phyloP scores from a whole-genome alignment of 2,329 filamentous ascomycete genomes.

The Huntiella moniliformis region DNA sequence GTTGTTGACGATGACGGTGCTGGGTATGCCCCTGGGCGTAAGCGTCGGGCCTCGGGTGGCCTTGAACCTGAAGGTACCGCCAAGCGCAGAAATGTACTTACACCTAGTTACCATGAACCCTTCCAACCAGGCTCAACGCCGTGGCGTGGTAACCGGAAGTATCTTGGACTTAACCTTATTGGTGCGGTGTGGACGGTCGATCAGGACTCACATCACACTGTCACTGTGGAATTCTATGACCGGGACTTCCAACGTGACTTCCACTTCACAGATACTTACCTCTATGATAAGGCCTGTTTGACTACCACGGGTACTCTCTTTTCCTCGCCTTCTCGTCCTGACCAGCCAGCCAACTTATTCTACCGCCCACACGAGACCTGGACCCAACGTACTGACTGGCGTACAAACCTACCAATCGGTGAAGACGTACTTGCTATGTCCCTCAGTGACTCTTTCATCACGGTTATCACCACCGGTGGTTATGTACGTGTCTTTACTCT shows the following conservation, averaged over 20 bases:
- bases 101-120: slow-evolving; percentile 57
- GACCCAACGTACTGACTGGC: slow-evolving; percentile 82
- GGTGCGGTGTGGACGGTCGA: slow-evolving; percentile 96
- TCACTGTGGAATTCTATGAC: slow-evolving; percentile 96
- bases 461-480: slow-evolving; percentile 67
- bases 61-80: slow-evolving; percentile 19
- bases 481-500: slow-evolving; percentile 88
- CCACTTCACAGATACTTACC: slow-evolving; percentile 89
- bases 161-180: slow-evolving; percentile 80
- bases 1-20: slow-evolving; percentile 90
- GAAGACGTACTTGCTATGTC: slow-evolving; percentile 79
- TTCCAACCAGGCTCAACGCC: slow-evolving; percentile 88
- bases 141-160: slow-evolving; percentile 85
- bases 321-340: slow-evolving; percentile 46
- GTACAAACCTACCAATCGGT: slow-evolving; percentile 68
- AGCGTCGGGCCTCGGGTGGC: slow-evolving; percentile 37
- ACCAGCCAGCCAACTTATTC: slow-evolving; percentile 62
- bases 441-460: slow-evolving; percentile 76
- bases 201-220: slow-evolving; percentile 80
- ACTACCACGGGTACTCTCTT: slow-evolving; percentile 73
- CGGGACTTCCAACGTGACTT: slow-evolving; percentile 82
- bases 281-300: slow-evolving; percentile 91
- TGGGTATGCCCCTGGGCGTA: slow-evolving; percentile 48
- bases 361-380: slow-evolving; percentile 95
- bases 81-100: slow-evolving; percentile 30